phyloP scores from a whole-genome alignment of 1,139 yeast species.

The Yamadazyma spencermartinsiae region DNA sequence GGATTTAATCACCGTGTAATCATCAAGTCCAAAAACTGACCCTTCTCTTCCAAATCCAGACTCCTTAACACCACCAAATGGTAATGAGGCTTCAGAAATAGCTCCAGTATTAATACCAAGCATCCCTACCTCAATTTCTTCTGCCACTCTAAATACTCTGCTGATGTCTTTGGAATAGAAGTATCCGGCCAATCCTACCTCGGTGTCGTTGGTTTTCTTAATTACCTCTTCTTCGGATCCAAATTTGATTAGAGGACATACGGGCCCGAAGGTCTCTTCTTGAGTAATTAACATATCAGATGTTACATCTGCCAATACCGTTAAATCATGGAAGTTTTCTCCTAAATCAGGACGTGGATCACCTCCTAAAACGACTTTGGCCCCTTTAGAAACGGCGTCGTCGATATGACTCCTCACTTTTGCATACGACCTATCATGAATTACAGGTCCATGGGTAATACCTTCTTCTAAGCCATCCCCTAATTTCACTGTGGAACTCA shows the following conservation, averaged over 20 bases:
- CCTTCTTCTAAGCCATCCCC: constrained; percentile 74
- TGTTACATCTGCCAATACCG: constrained; percentile 68
- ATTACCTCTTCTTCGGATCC: constrained; percentile 69
- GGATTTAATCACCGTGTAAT: constrained; percentile 36
- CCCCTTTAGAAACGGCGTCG: constrained; percentile 78
- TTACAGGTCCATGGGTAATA: constrained; percentile 81
- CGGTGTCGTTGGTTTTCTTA: constrained; percentile 63
- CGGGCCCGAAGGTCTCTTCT: constrained; percentile 91
- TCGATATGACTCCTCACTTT: constrained; percentile 72
- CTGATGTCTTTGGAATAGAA: constrained; percentile 44
- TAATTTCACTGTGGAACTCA: constrained; percentile 50
- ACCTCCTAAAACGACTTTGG: constrained; percentile 66
- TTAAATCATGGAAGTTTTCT: constrained; percentile 72
- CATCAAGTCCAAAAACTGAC: constrained; percentile 44
- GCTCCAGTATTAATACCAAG: constrained; percentile 47
- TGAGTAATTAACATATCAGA: constrained; percentile 58
- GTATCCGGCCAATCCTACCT: constrained; percentile 49
- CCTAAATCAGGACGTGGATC: constrained; percentile 66
- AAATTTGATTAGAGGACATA: constrained; percentile 75
- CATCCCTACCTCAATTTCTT: constrained; percentile 48
- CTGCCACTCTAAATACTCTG: constrained; percentile 54
- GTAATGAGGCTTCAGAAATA: constrained; percentile 46
- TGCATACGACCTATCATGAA: constrained; percentile 61
- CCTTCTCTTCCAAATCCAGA: constrained; percentile 54
- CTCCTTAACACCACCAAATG: constrained; percentile 47